Conservation (phyloP, 1,284 basidiomycete genomes). For the Ustanciosporium gigantosporum region DNA sequence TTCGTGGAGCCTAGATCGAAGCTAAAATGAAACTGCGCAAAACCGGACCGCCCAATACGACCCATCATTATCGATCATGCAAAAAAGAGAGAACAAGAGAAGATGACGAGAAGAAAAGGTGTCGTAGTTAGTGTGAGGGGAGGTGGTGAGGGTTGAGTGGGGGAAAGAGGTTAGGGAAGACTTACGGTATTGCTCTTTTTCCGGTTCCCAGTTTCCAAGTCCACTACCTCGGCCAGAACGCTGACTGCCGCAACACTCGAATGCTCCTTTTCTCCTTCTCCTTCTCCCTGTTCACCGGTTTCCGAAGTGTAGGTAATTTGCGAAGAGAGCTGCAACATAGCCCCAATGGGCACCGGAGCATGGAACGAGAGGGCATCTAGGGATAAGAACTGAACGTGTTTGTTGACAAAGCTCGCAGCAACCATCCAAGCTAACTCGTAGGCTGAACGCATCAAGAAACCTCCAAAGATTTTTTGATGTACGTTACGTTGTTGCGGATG, state of each 20-base stretch:
- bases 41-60: no score
- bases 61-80: not conserved
- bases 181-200: constrained; percentile 46
- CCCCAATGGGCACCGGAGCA: constrained; percentile 52
- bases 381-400: constrained; percentile 60
- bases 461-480: constrained; percentile 50
- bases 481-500: constrained; percentile 57
- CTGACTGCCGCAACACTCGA: constrained; percentile 41
- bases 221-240: constrained; percentile 49
- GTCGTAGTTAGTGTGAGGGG: not conserved
- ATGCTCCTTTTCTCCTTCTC: no score
- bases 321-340: constrained; percentile 47
- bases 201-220: constrained; percentile 39
- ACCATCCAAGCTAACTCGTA: constrained; percentile 62
- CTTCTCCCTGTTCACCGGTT: constrained; percentile 5
- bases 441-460: constrained; percentile 51
- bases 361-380: constrained; percentile 57
- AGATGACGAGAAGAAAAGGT: no score
- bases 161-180: not conserved
- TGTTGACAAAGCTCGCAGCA: constrained; percentile 51
- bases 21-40: constrained; percentile 53
- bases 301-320: constrained; percentile 47
- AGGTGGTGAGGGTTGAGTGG: not conserved
- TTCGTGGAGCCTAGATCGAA: constrained; percentile 41
- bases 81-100: not conserved